Evolutionary conservation across 345 rosid species (phyloP).

Genomic region (Arabis hirsuta): DNA sequence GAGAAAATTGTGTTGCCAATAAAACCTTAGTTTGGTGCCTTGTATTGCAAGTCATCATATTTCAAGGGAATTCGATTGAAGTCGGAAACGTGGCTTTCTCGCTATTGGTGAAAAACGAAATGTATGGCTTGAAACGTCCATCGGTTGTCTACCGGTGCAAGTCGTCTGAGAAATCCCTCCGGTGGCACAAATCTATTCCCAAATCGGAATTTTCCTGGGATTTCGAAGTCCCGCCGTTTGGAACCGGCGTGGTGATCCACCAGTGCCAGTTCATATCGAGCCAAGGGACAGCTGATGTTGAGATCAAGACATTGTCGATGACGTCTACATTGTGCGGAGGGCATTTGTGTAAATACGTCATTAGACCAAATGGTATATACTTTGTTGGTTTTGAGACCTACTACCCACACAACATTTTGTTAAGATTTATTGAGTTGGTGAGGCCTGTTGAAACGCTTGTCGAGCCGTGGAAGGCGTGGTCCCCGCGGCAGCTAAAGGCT

Average conservation of each 20-base stretch:
- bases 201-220: conserved; percentile 36
- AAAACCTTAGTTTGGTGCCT: conserved; percentile 37
- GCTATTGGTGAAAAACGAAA: conserved; percentile 36
- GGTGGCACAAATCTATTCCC: conserved; percentile 34
- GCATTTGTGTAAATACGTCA: conserved; percentile 36
- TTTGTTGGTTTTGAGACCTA: conserved; percentile 42
- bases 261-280: conserved; percentile 38
- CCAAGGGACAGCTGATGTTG: conserved; percentile 41
- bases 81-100: conserved; percentile 35
- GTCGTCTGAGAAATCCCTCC: conserved; percentile 30
- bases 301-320: conserved; percentile 43
- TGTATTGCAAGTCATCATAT: conserved; percentile 19
- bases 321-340: conserved; percentile 43
- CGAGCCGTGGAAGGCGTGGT: conserved; percentile 47
- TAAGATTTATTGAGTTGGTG: conserved; percentile 39
- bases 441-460: conserved; percentile 43
- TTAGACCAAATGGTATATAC: conserved; percentile 41
- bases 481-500: conserved; percentile 37
- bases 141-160: conserved; percentile 40
- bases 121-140: conserved; percentile 41
- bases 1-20: conserved; percentile 13
- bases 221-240: conserved; percentile 39
- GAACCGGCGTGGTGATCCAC: conserved; percentile 42
- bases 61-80: conserved; percentile 14
- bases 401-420: conserved; percentile 33